phyloP scores from a whole-genome alignment of 108 stramenopile species.

The Cylindrotheca closterium region DNA sequence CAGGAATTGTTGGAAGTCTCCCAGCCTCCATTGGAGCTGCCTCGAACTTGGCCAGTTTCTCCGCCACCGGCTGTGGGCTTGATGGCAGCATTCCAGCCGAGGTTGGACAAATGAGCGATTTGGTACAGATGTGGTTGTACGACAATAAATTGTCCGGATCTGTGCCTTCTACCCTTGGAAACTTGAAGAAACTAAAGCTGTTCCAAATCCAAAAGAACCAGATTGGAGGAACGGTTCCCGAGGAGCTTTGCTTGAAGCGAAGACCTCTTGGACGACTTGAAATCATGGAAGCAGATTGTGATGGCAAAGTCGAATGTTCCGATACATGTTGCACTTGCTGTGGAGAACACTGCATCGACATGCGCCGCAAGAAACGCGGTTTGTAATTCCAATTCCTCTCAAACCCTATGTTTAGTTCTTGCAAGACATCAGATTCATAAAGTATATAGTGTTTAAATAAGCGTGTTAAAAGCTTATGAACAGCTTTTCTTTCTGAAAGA shows the following conservation, averaged over 20 bases:
- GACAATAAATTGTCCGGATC: constrained; percentile 53
- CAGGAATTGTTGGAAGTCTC: constrained; percentile 31
- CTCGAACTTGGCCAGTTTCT: constrained; percentile 14
- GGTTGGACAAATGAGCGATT: constrained; percentile 30
- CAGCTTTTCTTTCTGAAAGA: too few relatives aligned
- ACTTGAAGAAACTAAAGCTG: constrained; percentile 30
- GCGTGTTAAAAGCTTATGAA: too few relatives aligned
- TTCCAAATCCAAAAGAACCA: constrained; percentile 40
- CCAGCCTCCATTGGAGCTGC: constrained; percentile 27
- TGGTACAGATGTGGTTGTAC: constrained; percentile 50
- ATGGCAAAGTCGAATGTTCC: constrained; percentile 9
- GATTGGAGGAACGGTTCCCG: constrained; percentile 39
- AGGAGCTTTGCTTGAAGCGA: constrained; percentile 4
- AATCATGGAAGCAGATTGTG: constrained; percentile 30
- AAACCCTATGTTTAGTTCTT: too few relatives aligned
- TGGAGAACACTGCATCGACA: constrained; percentile 18
- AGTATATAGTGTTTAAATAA: too few relatives aligned
- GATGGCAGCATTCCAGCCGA: constrained; percentile 35
- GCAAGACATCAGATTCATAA: too few relatives aligned
- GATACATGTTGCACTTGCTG: constrained; percentile 32
- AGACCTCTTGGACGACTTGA: constrained; percentile 27
- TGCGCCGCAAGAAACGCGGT: too few relatives aligned
- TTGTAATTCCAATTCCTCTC: too few relatives aligned
- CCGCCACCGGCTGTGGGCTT: constrained; percentile 23
- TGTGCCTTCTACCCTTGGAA: constrained; percentile 55